Conservation (phyloP, 208 protist species). For the Crithidia mellificae region DNA sequence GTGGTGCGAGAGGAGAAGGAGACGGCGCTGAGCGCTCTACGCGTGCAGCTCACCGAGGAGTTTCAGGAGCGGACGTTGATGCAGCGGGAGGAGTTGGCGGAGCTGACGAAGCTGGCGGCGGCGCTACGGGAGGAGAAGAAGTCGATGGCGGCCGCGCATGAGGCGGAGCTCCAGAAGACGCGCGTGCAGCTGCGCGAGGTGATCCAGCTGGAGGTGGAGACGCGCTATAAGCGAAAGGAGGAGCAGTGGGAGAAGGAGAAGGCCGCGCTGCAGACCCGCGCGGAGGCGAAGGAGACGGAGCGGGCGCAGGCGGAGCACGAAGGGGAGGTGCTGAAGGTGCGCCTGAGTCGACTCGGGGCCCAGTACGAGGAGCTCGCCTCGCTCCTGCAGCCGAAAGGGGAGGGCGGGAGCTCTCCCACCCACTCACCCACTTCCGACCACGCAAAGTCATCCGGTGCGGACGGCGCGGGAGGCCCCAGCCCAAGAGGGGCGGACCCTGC, state of each 20-base stretch:
- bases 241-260: slow-evolving; percentile 36
- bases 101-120: slow-evolving; percentile 29
- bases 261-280: slow-evolving; percentile 28
- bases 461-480: background rate
- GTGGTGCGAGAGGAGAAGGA: slow-evolving; percentile 35
- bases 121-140: slow-evolving; percentile 54
- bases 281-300: slow-evolving; percentile 41
- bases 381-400: slow-evolving; percentile 20
- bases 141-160: slow-evolving; percentile 43
- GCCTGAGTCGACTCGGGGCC: slow-evolving; percentile 17
- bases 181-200: slow-evolving; percentile 24
- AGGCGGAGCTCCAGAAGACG: slow-evolving; percentile 36
- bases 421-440: background rate
- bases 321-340: slow-evolving; percentile 22
- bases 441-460: background rate
- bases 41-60: slow-evolving; percentile 64
- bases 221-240: slow-evolving; percentile 22
- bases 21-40: slow-evolving; percentile 36
- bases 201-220: slow-evolving; percentile 33
- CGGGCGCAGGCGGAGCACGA: slow-evolving; percentile 30
- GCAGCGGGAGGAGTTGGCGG: slow-evolving; percentile 58
- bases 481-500: background rate
- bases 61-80: slow-evolving; percentile 68
- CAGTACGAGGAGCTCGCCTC: slow-evolving; percentile 36
- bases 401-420: background rate